Conservation (phyloP, 1,284 basidiomycete genomes). For the Apiotrichum gracile region DNA sequence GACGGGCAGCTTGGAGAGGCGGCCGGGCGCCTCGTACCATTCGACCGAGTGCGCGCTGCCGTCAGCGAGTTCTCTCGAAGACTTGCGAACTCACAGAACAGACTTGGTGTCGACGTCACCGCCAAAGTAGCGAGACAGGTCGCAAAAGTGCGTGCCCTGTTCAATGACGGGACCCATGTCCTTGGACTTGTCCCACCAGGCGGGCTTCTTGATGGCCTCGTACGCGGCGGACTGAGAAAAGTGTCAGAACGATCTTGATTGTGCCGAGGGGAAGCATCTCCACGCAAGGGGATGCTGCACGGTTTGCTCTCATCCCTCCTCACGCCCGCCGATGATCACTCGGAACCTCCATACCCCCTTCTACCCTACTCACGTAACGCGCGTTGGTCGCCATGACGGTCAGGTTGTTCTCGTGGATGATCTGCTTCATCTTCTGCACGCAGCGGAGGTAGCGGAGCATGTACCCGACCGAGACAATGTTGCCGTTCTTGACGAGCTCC, state of each 20-base stretch:
- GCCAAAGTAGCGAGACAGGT: slow-evolving; percentile 85
- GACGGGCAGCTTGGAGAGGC: slow-evolving; percentile 66
- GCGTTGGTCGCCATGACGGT: slow-evolving; percentile 95
- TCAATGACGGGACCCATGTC: slow-evolving; percentile 81
- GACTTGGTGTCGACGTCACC: slow-evolving; percentile 83
- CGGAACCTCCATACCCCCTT: no score
- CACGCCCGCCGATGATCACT: no score
- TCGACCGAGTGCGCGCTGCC: slow-evolving; percentile 71
- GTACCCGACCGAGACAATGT: slow-evolving; percentile 82
- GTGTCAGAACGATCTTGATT: background rate
- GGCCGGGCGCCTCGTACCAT: slow-evolving; percentile 83
- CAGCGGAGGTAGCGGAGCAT: slow-evolving; percentile 92
- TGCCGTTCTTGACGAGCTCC: slow-evolving; percentile 60
- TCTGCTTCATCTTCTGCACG: slow-evolving; percentile 98
- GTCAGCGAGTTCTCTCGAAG: background rate
- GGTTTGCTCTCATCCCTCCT: no score
- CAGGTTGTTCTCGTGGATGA: slow-evolving; percentile 88
- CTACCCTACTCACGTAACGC: slow-evolving; percentile 60
- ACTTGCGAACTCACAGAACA: background rate
- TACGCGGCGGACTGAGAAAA: slow-evolving; percentile 69
- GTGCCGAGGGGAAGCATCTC: no score
- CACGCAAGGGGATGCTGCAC: no score
- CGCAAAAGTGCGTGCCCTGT: slow-evolving; percentile 79
- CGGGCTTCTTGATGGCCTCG: slow-evolving; percentile 77
- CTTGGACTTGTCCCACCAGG: slow-evolving; percentile 96